Evolutionary conservation across 2,329 filamentous ascomycete genomes (phyloP).

Genomic region (Venturia carpophila): DNA sequence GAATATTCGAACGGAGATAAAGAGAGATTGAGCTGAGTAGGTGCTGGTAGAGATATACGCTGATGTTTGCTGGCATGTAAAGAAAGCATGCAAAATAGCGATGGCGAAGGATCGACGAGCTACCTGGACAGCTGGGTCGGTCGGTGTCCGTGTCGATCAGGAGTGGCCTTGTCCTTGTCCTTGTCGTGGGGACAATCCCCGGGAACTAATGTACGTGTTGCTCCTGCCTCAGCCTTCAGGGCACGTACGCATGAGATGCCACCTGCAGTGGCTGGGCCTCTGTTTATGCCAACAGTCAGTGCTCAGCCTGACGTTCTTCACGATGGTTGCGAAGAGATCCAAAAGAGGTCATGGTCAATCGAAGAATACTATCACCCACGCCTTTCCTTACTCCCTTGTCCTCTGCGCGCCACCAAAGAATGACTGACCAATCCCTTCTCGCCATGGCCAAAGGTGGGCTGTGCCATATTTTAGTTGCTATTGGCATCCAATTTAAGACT

Average conservation of each 20-base stretch:
- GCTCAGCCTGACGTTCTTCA: neutral
- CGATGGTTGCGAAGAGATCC: neutral
- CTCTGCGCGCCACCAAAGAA: neutral
- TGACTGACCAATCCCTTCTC: neutral
- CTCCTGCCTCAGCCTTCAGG: constrained; percentile 3
- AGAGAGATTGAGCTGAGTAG: neutral
- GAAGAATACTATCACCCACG: neutral
- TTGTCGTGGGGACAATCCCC: neutral
- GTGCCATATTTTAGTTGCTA: constrained; percentile 6
- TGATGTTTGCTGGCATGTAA: neutral
- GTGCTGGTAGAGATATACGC: neutral
- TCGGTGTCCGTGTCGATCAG: neutral
- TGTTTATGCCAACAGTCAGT: neutral
- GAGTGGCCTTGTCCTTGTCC: too few species aligned
- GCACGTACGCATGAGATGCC: neutral
- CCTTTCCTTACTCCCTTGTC: neutral
- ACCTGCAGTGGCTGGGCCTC: too few species aligned
- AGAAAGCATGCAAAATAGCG: neutral
- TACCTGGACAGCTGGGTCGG: neutral
- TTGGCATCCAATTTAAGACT: constrained; percentile 4
- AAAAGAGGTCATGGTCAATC: neutral
- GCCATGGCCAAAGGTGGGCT: neutral
- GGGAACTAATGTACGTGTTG: neutral
- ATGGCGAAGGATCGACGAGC: neutral
- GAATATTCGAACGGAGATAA: neutral